phyloP scores from a whole-genome alignment of 306 rosid genomes.

The Begonia masoniana region DNA sequence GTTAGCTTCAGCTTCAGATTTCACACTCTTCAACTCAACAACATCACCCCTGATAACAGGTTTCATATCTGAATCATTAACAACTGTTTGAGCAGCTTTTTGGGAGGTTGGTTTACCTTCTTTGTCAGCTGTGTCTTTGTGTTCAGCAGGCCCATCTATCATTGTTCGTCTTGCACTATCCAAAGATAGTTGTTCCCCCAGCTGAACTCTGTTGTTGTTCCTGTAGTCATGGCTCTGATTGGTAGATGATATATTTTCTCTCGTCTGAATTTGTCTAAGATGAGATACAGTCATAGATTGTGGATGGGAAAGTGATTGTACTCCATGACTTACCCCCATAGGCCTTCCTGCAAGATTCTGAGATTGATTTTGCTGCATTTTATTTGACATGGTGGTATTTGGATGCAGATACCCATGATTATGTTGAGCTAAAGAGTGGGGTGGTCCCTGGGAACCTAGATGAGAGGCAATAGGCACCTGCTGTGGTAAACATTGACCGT shows the following conservation, averaged over 20 bases:
- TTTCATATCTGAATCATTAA: conserved; percentile 18
- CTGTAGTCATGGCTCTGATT: conserved; percentile 35
- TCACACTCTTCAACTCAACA: conserved; percentile 24
- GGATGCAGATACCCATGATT: conserved; percentile 29
- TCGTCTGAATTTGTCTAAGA: conserved; percentile 39
- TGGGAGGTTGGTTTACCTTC: conserved; percentile 25
- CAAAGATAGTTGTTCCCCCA: no score
- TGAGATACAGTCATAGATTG: conserved; percentile 35
- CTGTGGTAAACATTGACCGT: conserved; percentile 33
- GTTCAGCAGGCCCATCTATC: conserved; percentile 25
- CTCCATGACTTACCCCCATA: conserved; percentile 35
- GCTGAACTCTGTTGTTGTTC: conserved; percentile 31
- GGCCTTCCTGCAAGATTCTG: conserved; percentile 53
- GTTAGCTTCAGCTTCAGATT: conserved; percentile 27
- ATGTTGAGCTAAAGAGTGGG: conserved; percentile 40
- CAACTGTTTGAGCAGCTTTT: conserved; percentile 17
- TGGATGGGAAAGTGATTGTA: conserved; percentile 34
- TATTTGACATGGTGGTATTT: conserved; percentile 31
- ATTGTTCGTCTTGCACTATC: background rate
- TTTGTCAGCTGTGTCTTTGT: conserved; percentile 12
- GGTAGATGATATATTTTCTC: conserved; percentile 25
- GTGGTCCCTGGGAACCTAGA: conserved; percentile 43
- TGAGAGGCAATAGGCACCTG: conserved; percentile 39
- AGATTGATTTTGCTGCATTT: conserved; percentile 32
- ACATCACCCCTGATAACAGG: conserved; percentile 20